phyloP scores from a whole-genome alignment of 306 rosid species.

The Arachis stenosperma region DNA sequence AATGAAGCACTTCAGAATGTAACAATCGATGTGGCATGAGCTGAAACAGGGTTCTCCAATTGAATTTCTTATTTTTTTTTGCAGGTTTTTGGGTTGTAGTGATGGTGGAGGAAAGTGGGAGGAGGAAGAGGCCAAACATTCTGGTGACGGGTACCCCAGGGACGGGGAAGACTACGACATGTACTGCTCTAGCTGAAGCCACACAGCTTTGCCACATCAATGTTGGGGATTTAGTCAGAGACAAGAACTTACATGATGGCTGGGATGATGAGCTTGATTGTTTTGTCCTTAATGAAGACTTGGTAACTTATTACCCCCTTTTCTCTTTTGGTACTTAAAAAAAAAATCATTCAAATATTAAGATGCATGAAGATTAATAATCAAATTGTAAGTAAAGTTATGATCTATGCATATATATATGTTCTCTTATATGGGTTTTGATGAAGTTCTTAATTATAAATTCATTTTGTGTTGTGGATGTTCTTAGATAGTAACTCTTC shows the following conservation, averaged over 20 bases:
- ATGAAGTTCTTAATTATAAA: neutral
- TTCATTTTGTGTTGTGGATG: conserved; percentile 16
- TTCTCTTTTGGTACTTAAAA: neutral
- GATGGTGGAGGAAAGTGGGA: conserved; percentile 46
- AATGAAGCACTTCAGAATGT: no score
- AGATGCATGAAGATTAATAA: conserved; percentile 1
- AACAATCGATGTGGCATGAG: no score
- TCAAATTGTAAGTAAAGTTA: conserved; percentile 1
- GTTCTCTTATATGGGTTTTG: neutral
- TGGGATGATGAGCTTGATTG: conserved; percentile 85
- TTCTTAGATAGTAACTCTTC: no score
- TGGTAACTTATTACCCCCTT: conserved; percentile 45
- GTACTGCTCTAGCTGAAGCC: conserved; percentile 69
- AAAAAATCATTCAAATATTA: neutral
- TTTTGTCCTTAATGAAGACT: conserved; percentile 77
- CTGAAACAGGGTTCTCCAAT: no score
- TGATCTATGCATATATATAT: neutral
- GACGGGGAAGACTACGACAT: conserved; percentile 82
- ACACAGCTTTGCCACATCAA: conserved; percentile 66
- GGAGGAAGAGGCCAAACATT: conserved; percentile 73
- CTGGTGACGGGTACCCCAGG: conserved; percentile 92
- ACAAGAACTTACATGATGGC: conserved; percentile 84
- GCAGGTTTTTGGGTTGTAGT: conserved; percentile 7
- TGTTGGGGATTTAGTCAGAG: conserved; percentile 79
- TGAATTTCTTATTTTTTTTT: no score